A percentile compares a stretch with the other conserved stretches of the same genome.
Conservation (phyloP, 2,329 filamentous ascomycete genomes). For the Curvularia spicifera region DNA sequence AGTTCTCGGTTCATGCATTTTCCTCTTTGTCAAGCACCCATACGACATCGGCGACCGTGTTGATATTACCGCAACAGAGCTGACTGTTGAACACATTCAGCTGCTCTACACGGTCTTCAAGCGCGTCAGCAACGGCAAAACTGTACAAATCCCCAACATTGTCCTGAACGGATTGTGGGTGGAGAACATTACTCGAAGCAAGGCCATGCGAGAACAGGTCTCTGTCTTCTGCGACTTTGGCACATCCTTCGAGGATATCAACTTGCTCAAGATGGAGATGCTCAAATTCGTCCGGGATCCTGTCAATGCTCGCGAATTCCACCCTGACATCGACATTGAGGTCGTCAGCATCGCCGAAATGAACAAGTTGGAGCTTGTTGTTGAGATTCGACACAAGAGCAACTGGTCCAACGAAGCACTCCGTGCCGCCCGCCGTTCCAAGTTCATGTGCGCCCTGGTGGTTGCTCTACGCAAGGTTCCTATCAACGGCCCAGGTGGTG, state of each 20-base stretch:
- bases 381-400: slow-evolving; percentile 85
- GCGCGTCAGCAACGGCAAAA: slow-evolving; percentile 79
- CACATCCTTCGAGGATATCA: slow-evolving; percentile 87
- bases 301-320: slow-evolving; percentile 91
- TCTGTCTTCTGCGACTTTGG: slow-evolving; percentile 82
- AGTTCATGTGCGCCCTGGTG: slow-evolving; percentile 95
- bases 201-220: slow-evolving; percentile 87
- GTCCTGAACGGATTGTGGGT: slow-evolving; percentile 91
- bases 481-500: slow-evolving; percentile 81
- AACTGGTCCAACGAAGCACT: slow-evolving; percentile 74
- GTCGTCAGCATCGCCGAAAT: slow-evolving; percentile 80
- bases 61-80: slow-evolving; percentile 73
- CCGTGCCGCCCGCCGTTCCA: slow-evolving; percentile 80
- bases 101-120: slow-evolving; percentile 92
- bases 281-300: slow-evolving; percentile 80
- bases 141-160: slow-evolving; percentile 86
- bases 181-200: slow-evolving; percentile 89
- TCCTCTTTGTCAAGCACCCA: slow-evolving; percentile 97
- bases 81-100: slow-evolving; percentile 92
- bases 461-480: slow-evolving; percentile 85
- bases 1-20: slow-evolving; percentile 97
- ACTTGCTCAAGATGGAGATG: slow-evolving; percentile 83
- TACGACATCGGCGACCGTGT: slow-evolving; percentile 96
- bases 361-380: slow-evolving; percentile 82
- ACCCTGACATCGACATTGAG: slow-evolving; percentile 79